A percentile compares a stretch with the other conserved stretches of the same genome.
Conservation (phyloP, 371 early-diverging fungal genomes). For the Mucor saturninus region DNA sequence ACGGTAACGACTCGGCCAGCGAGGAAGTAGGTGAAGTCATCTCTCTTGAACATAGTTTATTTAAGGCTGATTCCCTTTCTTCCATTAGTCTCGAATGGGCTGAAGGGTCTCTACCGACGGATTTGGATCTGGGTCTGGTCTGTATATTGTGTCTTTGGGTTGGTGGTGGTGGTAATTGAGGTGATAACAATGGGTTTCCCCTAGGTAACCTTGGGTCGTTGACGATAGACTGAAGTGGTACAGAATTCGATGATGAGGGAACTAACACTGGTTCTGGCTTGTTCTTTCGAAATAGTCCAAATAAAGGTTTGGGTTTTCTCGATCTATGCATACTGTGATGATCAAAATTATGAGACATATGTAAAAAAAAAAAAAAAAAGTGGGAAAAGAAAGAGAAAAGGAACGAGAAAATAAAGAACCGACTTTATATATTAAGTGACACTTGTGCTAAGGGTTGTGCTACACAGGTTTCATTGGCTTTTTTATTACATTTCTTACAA, state of each 20-base stretch:
- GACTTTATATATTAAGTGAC: constrained; percentile 1
- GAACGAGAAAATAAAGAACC: background rate
- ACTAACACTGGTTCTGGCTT: constrained; percentile 15
- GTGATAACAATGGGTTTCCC: constrained; percentile 9
- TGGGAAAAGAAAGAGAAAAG: constrained; percentile 7
- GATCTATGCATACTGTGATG: constrained; percentile 14
- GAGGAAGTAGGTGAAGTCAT: constrained; percentile 14
- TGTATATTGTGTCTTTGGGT: too few relatives aligned
- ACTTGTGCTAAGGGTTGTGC: background rate
- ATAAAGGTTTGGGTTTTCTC: constrained; percentile 33
- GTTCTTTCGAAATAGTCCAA: constrained; percentile 29
- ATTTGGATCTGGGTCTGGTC: constrained; percentile 33
- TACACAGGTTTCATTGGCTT: background rate
- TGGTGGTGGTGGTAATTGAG: constrained; percentile 11
- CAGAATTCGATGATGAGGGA: constrained; percentile 11
- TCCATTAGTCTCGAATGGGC: constrained; percentile 4
- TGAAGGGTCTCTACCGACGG: constrained; percentile 35
- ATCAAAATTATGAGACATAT: background rate
- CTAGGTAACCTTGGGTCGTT: constrained; percentile 15
- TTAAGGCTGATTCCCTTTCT: constrained; percentile 28
- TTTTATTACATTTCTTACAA: background rate
- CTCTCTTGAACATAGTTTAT: constrained; percentile 31
- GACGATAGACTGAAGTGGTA: constrained; percentile 21
- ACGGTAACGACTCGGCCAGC: constrained; percentile 24
- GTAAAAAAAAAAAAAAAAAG: background rate